Percentiles rank a stretch among this genome's conserved stretches.
Evolutionary conservation across 2,329 filamentous ascomycete genomes (phyloP).

Genomic region (Aspergillus felis): DNA sequence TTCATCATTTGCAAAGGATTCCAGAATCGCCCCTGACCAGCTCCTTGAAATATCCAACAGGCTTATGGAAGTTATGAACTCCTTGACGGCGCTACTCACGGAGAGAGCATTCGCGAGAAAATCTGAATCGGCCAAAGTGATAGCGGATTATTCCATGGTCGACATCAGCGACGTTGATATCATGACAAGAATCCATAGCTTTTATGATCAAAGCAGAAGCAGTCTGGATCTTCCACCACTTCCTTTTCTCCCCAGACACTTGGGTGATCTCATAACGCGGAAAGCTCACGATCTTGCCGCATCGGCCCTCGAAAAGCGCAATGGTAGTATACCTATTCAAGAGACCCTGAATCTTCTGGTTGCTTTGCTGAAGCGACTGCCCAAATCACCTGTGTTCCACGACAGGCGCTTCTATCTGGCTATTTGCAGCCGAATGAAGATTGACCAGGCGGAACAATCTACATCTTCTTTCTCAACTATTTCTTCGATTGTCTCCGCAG

Average conservation of each 20-base stretch:
- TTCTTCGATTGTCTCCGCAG: conserved; percentile 47
- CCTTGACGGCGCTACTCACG: conserved; percentile 43
- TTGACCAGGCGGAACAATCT: conserved; percentile 18
- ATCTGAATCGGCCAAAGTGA: conserved; percentile 19
- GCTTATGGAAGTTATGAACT: conserved; percentile 28
- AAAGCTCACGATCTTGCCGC: conserved; percentile 48
- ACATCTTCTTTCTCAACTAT: conserved; percentile 34
- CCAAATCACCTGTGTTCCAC: conserved; percentile 32
- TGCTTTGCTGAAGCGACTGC: conserved; percentile 41
- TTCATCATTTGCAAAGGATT: conserved; percentile 13
- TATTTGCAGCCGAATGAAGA: conserved; percentile 25
- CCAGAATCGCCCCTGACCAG: conserved; percentile 11
- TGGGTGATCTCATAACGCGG: conserved; percentile 61
- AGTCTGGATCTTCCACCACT: conserved; percentile 60
- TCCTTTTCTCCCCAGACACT: conserved; percentile 55
- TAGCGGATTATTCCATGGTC: conserved; percentile 4
- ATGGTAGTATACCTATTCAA: conserved; percentile 46
- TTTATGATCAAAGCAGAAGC: conserved; percentile 68
- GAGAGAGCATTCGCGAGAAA: conserved; percentile 49
- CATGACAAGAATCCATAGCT: conserved; percentile 58
- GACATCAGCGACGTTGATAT: conserved; percentile 40
- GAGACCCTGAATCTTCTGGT: conserved; percentile 59
- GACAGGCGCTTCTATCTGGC: conserved; percentile 34
- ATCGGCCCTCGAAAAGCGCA: conserved; percentile 24
- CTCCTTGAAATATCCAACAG: conserved; percentile 19